These are phyloP conservation scores for Heliocybe sulcata DNA, from an alignment of 1,284 basidiomycete species.

Conservation along the genomic window DNA sequence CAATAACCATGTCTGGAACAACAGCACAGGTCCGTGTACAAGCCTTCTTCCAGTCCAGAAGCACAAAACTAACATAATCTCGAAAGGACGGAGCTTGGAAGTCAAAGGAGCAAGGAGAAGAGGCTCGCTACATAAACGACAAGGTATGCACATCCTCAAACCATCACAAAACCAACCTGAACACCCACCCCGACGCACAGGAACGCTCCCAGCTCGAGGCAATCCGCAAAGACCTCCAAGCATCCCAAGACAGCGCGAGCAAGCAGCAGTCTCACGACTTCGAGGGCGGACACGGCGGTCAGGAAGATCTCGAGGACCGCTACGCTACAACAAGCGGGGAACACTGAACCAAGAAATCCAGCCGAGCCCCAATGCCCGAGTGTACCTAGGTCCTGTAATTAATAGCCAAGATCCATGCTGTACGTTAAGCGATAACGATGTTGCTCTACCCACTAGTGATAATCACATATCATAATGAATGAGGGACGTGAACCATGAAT, in stretches of 20 bases:
- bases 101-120: slow-evolving; percentile 21
- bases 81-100: slow-evolving; percentile 23
- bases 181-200: slow-evolving; percentile 8
- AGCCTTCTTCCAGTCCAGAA: background rate
- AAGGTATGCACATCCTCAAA: slow-evolving; percentile 17
- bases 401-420: background rate
- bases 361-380: too few species aligned
- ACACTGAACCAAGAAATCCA: slow-evolving; percentile 16
- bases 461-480: too few species aligned
- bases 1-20: slow-evolving; percentile 16
- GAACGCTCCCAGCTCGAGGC: slow-evolving; percentile 25
- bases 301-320: slow-evolving; percentile 41
- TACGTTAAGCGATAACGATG: background rate
- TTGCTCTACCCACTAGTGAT: background rate
- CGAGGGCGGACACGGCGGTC: slow-evolving; percentile 41
- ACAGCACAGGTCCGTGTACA: slow-evolving; percentile 16
- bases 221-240: slow-evolving; percentile 10
- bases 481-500: background rate
- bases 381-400: background rate
- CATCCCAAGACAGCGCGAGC: slow-evolving; percentile 12
- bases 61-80: background rate
- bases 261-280: slow-evolving; percentile 21
- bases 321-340: slow-evolving; percentile 41
- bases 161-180: background rate
- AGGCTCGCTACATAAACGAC: slow-evolving; percentile 22